Percentiles rank a stretch among this genome's conserved stretches.
phyloP scores from a whole-genome alignment of 1,284 basidiomycete genomes.

The Apiotrichum porosum region DNA sequence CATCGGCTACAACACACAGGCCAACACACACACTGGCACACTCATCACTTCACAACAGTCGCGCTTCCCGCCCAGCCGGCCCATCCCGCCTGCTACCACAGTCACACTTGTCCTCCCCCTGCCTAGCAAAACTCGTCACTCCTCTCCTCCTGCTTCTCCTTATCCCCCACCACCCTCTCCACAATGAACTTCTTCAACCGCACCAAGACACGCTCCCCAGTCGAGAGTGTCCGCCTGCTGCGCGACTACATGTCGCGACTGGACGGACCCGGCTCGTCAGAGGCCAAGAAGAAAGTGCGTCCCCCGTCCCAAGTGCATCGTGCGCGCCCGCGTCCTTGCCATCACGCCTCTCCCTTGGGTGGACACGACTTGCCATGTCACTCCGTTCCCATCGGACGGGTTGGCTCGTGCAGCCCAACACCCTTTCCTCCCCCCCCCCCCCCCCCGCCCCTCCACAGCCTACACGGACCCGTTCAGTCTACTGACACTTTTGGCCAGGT shows the following conservation, averaged over 20 bases:
- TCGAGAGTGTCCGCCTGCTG: conserved; percentile 73
- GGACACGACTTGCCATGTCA: too few species aligned
- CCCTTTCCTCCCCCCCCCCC: background rate
- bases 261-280: conserved; percentile 62
- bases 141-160: too few species aligned
- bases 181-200: conserved; percentile 93
- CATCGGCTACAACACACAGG: too few species aligned
- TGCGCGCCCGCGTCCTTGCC: too few species aligned
- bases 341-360: too few species aligned
- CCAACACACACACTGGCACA: too few species aligned
- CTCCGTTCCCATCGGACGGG: background rate
- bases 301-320: too few species aligned
- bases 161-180: background rate
- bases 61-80: too few species aligned
- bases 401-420: background rate
- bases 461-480: background rate
- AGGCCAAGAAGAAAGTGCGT: conserved; percentile 70
- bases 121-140: too few species aligned
- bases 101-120: too few species aligned
- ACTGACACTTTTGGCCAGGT: conserved; percentile 1
- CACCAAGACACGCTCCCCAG: conserved; percentile 69
- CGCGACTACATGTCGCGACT: conserved; percentile 72
- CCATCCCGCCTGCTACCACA: too few species aligned
- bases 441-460: too few species aligned
- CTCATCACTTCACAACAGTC: background rate